Evolutionary conservation across 192 early-diverging fungal genomes (phyloP), one percentile per base, ranked within the genome.

Genomic region (Glomus cerebriforme): DNA sequence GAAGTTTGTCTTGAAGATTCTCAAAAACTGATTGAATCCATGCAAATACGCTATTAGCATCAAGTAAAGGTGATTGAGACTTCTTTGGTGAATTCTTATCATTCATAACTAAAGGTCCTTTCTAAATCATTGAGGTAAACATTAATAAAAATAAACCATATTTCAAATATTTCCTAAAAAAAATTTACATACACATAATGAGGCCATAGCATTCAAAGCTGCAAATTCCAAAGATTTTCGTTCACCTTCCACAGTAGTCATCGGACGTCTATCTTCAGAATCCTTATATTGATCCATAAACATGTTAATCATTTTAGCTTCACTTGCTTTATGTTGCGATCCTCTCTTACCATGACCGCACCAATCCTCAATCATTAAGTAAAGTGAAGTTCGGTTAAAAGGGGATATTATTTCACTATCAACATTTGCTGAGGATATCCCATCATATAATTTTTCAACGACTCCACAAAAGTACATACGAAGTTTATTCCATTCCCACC

Each of bases 361-460:
- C 98, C 98, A 99, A 27, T 92, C 87, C 83, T 97, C 96, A 86
- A 97, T 93, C 63, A 97, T 84, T 71, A 87, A 86, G 84, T 96
- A 99, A 43, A 97, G 73, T 2, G 85, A 87, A 19, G 89, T 82
- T 49, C 98, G 88, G 0, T 91, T 87, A 70, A 96, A 93, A 83
- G 93, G 93, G 0, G 95, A 88, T 76, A 99, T 92, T 78, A 88
- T 87, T 0, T 79, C 76, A 7, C 79, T 69, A 31, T 85, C 78
- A 74, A 80, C 80, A 35, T 87, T 81, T 7, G 69, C 80, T 5
- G 79, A 79, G 22, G 90, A 88, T 13, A 97, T 83, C 22, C 87
- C 87, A 65, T 93, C 90, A 81, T 95, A 97, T 5, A 98, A 85
- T 8, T 91, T 87, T 63, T 97, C 96, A 8, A 99, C 88, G 35